Evolutionary conservation across 208 protist species (phyloP).

Genomic region (Porcisia deanei): DNA sequence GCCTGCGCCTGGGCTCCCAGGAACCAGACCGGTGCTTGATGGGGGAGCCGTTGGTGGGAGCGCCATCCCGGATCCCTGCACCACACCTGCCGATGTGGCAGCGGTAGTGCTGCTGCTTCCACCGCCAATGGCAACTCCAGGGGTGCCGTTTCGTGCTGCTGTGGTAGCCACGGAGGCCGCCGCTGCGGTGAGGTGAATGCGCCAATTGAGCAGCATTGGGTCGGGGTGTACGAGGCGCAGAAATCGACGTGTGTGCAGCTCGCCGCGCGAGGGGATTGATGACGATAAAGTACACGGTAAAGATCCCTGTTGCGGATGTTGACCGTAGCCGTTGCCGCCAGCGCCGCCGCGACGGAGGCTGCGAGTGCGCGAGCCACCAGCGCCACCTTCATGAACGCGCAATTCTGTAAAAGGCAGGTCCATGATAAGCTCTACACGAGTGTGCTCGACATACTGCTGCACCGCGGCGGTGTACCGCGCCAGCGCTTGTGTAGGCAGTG

Average conservation of each 20-base stretch:
- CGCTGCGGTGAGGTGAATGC: conserved; percentile 19
- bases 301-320: not conserved
- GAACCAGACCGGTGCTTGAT: not conserved
- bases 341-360: conserved; percentile 2
- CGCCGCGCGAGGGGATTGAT: conserved; percentile 39
- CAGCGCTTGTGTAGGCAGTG: conserved; percentile 30
- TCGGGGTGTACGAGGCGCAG: conserved; percentile 50
- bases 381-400: conserved; percentile 1
- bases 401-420: conserved; percentile 22
- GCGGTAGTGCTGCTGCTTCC: not conserved
- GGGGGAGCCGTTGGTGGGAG: not conserved
- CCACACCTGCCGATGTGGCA: not conserved
- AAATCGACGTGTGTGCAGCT: conserved; percentile 60
- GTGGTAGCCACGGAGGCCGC: conserved; percentile 10
- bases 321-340: not conserved
- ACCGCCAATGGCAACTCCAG: not conserved
- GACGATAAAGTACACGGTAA: not conserved
- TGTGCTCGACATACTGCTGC: conserved; percentile 41
- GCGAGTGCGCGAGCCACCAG: not conserved
- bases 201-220: conserved; percentile 39
- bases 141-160: not conserved
- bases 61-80: not conserved
- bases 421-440: conserved; percentile 21
- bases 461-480: conserved; percentile 48
- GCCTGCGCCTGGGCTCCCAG: not conserved